Percentiles rank a stretch among this genome's conserved stretches.
These are phyloP conservation scores for Vaccinium vitisidaea DNA, from an alignment of 148 eudicot species.

Conservation along the genomic window DNA sequence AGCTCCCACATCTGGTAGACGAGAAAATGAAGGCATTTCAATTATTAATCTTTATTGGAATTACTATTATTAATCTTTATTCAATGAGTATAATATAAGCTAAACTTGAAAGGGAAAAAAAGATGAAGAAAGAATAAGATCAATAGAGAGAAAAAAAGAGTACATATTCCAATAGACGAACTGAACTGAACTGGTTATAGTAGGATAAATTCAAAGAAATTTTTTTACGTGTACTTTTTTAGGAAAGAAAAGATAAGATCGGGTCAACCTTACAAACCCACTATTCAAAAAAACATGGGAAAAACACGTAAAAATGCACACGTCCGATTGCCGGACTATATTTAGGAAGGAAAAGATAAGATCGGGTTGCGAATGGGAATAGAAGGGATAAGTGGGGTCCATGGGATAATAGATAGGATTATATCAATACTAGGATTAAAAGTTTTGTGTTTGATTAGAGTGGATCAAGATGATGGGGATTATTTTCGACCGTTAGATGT, in stretches of 20 bases:
- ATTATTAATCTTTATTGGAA: constrained; percentile 3
- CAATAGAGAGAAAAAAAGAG: not conserved
- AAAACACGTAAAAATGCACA: not conserved
- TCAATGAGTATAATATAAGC: not conserved
- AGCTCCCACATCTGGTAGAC: constrained; percentile 77
- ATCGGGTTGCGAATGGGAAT: too few relatives aligned
- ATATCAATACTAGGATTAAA: too few relatives aligned
- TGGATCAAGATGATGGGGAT: too few relatives aligned
- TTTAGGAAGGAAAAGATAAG: too few relatives aligned
- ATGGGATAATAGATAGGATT: too few relatives aligned
- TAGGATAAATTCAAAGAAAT: not conserved
- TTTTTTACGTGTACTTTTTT: not conserved
- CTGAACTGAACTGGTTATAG: not conserved
- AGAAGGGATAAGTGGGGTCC: too few relatives aligned
- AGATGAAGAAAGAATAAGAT: not conserved
- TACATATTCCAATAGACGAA: not conserved
- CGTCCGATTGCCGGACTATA: not conserved
- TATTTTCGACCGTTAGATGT: too few relatives aligned
- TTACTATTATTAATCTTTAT: not conserved
- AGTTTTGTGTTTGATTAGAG: too few relatives aligned
- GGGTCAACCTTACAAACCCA: not conserved
- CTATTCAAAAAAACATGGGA: not conserved
- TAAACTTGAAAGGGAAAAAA: not conserved
- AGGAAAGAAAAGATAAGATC: too few relatives aligned
- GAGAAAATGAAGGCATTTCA: not conserved